phyloP scores from a whole-genome alignment of 441 rosid species.

The Theobroma grandiflorum region DNA sequence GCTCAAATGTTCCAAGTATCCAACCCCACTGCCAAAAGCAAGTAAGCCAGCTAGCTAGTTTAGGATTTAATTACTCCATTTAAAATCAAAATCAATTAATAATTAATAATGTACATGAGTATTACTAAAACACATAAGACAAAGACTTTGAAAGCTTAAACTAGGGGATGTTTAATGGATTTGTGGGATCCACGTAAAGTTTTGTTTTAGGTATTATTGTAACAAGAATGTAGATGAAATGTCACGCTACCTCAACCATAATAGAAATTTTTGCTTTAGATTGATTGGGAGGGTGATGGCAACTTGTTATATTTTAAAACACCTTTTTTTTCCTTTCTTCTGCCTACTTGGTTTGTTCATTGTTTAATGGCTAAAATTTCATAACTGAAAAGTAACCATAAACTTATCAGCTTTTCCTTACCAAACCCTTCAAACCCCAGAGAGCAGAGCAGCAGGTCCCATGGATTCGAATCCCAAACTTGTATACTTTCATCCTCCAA shows the following conservation, averaged over 20 bases:
- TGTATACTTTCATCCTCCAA: not conserved
- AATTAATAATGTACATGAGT: too few relatives aligned
- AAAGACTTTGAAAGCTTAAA: constrained; percentile 22
- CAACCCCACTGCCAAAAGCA: not conserved
- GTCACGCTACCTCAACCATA: constrained; percentile 38
- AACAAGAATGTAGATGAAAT: constrained; percentile 33
- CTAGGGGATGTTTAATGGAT: constrained; percentile 14
- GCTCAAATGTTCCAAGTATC: not conserved
- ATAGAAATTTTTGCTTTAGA: constrained; percentile 23
- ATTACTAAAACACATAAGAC: constrained; percentile 9
- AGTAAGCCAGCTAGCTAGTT: not conserved
- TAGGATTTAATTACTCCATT: not conserved
- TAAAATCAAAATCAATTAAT: not conserved
- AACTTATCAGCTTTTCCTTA: not conserved
- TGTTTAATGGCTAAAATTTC: not conserved
- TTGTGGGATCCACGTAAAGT: constrained; percentile 26
- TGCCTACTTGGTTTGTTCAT: not conserved
- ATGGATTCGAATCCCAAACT: not conserved
- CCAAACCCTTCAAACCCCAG: not conserved
- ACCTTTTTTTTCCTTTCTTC: not conserved
- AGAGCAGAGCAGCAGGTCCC: not conserved
- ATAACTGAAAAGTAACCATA: not conserved
- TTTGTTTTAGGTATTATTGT: constrained; percentile 10
- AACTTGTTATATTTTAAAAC: not conserved
- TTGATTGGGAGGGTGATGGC: constrained; percentile 15